Conservation (phyloP, 257 asterid species). For the Solanum appendiculatum region DNA sequence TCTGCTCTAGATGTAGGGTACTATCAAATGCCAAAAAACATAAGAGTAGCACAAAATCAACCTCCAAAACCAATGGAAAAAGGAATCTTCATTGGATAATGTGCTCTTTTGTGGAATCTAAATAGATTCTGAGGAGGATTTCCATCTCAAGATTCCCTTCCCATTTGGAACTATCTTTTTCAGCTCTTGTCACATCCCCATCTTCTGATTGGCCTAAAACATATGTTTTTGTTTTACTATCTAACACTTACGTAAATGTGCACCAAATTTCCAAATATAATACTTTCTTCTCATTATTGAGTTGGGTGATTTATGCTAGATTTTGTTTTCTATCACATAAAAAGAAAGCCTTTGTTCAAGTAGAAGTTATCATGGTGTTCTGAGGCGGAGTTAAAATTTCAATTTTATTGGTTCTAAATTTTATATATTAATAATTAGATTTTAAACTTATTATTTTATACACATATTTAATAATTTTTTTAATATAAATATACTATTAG, state of each 20-base stretch:
- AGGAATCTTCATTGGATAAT: neutral
- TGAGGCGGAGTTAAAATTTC: fast-evolving
- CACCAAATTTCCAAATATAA: neutral
- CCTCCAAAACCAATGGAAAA: neutral
- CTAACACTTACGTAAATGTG: neutral
- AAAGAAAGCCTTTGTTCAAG: neutral
- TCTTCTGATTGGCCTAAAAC: neutral
- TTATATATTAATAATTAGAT: no score
- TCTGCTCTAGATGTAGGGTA: neutral
- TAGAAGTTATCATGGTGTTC: neutral
- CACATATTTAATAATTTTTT: no score
- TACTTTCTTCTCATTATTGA: neutral
- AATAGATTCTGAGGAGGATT: neutral
- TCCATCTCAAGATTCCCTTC: neutral
- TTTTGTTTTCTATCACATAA: neutral
- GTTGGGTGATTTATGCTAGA: neutral
- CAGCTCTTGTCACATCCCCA: neutral
- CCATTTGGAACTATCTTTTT: neutral
- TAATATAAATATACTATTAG: neutral
- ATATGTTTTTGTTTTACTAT: neutral
- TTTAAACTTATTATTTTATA: no score
- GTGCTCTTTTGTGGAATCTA: neutral
- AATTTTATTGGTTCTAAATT: fast-evolving
- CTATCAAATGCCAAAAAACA: neutral
- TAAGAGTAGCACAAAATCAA: neutral